phyloP scores from a whole-genome alignment of 2,329 filamentous ascomycete species.

The Chaetomium sp. region DNA sequence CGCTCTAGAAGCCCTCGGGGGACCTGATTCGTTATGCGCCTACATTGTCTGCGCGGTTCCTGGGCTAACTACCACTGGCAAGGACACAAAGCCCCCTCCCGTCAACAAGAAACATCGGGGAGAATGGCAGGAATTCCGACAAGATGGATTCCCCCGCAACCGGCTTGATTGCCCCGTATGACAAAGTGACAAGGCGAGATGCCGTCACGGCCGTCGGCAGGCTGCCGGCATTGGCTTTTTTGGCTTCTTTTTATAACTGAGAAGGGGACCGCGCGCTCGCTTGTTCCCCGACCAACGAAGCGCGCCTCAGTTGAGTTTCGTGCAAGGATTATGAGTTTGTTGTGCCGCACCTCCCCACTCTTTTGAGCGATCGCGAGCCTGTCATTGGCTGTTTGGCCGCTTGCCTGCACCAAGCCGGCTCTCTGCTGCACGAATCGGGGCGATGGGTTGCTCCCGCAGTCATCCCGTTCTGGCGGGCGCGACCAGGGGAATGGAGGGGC shows the following conservation, averaged over 20 bases:
- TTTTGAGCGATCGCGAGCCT: slow-evolving; percentile 10
- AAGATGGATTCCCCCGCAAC: not conserved
- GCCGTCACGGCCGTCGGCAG: slow-evolving; percentile 23
- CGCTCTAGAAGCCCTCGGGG: slow-evolving; percentile 27
- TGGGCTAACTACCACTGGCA: slow-evolving; percentile 13
- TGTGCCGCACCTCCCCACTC: slow-evolving; percentile 26
- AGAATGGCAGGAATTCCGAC: not conserved
- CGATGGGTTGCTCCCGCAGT: slow-evolving; percentile 30
- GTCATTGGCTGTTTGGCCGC: slow-evolving; percentile 19
- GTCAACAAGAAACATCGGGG: not conserved
- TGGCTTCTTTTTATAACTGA: slow-evolving; percentile 34
- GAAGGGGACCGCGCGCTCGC: slow-evolving; percentile 35
- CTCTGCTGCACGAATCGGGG: slow-evolving; percentile 30
- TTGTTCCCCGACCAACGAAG: slow-evolving; percentile 36
- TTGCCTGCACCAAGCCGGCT: slow-evolving; percentile 14
- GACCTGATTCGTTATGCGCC: slow-evolving; percentile 23
- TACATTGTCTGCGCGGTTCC: slow-evolving; percentile 17
- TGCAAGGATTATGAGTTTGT: slow-evolving; percentile 29
- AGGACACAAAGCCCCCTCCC: not conserved
- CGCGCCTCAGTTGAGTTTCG: slow-evolving; percentile 34
- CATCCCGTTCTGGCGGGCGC: slow-evolving; percentile 14
- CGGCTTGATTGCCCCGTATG: not conserved
- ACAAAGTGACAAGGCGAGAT: slow-evolving; percentile 8
- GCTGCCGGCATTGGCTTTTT: slow-evolving; percentile 29
- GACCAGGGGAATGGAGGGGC: slow-evolving; percentile 27